Conservation (phyloP, 176 grass and related monocot genomes). For the Leersia perrieri region DNA sequence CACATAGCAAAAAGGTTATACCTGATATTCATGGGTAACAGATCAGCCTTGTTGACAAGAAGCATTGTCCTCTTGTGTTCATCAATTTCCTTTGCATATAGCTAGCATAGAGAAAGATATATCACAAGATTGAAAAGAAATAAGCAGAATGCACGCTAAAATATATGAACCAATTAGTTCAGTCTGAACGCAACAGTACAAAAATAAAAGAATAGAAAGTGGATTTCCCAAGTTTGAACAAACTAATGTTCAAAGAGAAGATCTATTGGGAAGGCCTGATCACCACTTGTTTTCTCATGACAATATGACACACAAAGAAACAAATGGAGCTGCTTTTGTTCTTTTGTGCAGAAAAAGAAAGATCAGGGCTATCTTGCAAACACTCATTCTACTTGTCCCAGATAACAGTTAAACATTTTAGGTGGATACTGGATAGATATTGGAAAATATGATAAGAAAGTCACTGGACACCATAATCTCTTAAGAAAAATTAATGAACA, state of each 20-base stretch:
- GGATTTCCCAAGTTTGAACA: neutral
- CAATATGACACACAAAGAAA: neutral
- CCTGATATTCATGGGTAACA: conserved; percentile 79
- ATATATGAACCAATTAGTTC: neutral
- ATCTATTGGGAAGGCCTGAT: neutral
- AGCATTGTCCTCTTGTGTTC: conserved; percentile 82
- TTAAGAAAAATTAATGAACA: neutral
- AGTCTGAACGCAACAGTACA: neutral
- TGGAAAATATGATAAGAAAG: neutral
- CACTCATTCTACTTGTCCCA: neutral
- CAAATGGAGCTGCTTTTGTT: neutral
- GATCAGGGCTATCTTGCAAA: neutral
- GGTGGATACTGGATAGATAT: neutral
- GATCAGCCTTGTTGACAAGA: conserved; percentile 97
- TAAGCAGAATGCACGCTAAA: neutral
- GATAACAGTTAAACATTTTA: neutral
- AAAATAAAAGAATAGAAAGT: neutral
- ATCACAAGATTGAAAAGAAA: neutral
- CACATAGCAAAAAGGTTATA: conserved; percentile 5
- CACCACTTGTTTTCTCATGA: neutral
- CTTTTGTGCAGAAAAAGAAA: neutral
- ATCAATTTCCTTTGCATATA: conserved; percentile 79
- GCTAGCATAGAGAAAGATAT: conserved; percentile 46
- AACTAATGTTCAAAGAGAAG: neutral
- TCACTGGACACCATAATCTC: neutral